Conservation (phyloP, 225 moss, liverwort and hornwort genomes). For the Thuidium tamariscinum region DNA sequence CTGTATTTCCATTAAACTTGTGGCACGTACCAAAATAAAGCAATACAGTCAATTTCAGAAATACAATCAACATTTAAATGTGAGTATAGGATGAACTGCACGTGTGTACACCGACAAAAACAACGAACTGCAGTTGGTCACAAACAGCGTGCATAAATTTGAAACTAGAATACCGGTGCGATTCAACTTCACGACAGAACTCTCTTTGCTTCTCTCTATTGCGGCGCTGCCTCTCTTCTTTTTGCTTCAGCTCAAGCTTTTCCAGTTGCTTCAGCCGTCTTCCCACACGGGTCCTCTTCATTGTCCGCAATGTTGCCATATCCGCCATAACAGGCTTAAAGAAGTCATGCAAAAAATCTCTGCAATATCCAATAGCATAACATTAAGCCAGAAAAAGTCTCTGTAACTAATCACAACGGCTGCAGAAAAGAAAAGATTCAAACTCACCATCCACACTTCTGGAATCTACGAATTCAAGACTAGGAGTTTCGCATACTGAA, state of each 20-base stretch:
- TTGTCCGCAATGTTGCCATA: slow-evolving; percentile 54
- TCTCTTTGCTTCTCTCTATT: slow-evolving; percentile 92
- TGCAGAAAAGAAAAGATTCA: neutral
- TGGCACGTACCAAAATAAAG: neutral
- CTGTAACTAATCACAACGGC: neutral
- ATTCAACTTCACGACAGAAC: slow-evolving; percentile 90
- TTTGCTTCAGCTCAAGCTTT: slow-evolving; percentile 90
- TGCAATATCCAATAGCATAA: slow-evolving; percentile 16
- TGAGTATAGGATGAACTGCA: neutral
- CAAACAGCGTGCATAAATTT: neutral
- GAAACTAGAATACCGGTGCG: slow-evolving; percentile 52
- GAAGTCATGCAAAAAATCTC: slow-evolving; percentile 87
- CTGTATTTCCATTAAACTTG: neutral
- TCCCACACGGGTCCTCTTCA: slow-evolving; percentile 82
- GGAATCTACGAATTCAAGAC: neutral
- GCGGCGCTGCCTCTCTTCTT: slow-evolving; percentile 89
- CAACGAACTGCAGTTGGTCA: neutral
- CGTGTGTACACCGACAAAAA: neutral
- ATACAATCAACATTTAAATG: neutral
- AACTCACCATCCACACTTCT: neutral
- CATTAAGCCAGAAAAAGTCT: neutral
- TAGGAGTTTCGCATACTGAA: neutral
- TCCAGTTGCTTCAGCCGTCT: slow-evolving; percentile 92
- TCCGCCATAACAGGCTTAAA: slow-evolving; percentile 73
- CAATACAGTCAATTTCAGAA: neutral